These are phyloP conservation scores for Coprinopsis sp. DNA, from an alignment of 768 basidiomycete genomes.

Conservation along the genomic window DNA sequence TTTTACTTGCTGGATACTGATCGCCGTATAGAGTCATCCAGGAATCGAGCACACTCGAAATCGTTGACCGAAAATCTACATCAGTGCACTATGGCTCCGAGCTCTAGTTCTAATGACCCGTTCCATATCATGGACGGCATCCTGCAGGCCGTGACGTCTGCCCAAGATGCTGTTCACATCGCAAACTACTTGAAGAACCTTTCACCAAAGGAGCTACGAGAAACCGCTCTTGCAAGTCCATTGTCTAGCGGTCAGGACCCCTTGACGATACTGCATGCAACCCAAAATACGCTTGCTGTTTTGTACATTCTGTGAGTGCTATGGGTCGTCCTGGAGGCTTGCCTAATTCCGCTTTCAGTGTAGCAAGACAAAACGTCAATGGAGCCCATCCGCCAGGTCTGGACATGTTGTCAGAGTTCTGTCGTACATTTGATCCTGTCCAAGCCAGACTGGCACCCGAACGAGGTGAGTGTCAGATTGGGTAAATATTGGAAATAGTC, in stretches of 20 bases:
- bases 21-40: too few relatives aligned
- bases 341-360: constrained; percentile 31
- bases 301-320: constrained; percentile 67
- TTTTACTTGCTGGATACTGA: too few relatives aligned
- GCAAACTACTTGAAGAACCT: constrained; percentile 2
- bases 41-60: too few relatives aligned
- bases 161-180: not conserved
- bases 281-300: constrained; percentile 56
- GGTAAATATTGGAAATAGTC: not conserved
- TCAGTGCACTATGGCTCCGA: too few relatives aligned
- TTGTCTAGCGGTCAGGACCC: constrained; percentile 66
- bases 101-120: constrained; percentile 4
- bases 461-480: constrained; percentile 39
- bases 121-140: constrained; percentile 9
- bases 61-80: too few relatives aligned
- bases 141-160: constrained; percentile 4
- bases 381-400: constrained; percentile 38
- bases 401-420: constrained; percentile 51
- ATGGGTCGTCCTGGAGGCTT: not conserved
- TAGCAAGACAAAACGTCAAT: constrained; percentile 48
- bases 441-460: constrained; percentile 67
- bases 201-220: constrained; percentile 54
- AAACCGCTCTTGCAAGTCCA: constrained; percentile 48
- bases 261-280: constrained; percentile 49
- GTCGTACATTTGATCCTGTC: constrained; percentile 53